Base-by-base conservation (phyloP, 2,329 filamentous ascomycete species). In the Aspergillus sp. region DNA sequence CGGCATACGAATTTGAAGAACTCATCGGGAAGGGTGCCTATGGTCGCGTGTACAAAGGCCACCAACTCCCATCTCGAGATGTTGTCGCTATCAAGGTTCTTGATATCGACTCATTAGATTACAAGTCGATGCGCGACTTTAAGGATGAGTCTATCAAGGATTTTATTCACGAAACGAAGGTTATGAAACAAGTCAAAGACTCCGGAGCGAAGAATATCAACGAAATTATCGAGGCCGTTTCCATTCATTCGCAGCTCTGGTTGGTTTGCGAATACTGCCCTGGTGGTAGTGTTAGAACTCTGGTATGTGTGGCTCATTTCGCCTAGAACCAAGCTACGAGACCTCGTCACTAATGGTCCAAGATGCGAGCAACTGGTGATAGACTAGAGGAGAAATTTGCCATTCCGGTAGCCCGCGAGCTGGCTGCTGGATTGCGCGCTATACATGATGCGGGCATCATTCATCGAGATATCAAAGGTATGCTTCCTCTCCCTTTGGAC, bases 201-300 rank as follows among this genome's bases (percentile, higher is more conserved):
- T 82, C 82, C 57, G 83, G 80, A 40, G 85, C 85, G 2, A 81
- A 82, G 62, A 87, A 87, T 58, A 82, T 88, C 64, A 88, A 88
- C 60, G 80, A 84, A 59, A 80, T 88, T 41, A 84, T 86, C 60
- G 85, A 88, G 64, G 85, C 86, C 0, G 82, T 86, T 45, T 81
- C 84, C 3, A 81, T 87, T 21, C 84, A 87, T 63, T 84, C 84
- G 52, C 84, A 88, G 64, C 74, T 88, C 21, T 88, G 86, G 86
- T 81, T 88, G 61, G 80, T 88, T 55, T 86, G 83, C 70, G 86
- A 88, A 68, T 87, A 87, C 68, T 86, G 84, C 61, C 85, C 85
- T 24, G 86, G 86, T 63, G 86, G 86, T 52, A 88, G 86, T 72
- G 81, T 88, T 6, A 80, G 84, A 58, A 88, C 86, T 8, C 67